Evolutionary conservation across 208 protist genomes (phyloP).

Genomic region (Porcisia deanei): DNA sequence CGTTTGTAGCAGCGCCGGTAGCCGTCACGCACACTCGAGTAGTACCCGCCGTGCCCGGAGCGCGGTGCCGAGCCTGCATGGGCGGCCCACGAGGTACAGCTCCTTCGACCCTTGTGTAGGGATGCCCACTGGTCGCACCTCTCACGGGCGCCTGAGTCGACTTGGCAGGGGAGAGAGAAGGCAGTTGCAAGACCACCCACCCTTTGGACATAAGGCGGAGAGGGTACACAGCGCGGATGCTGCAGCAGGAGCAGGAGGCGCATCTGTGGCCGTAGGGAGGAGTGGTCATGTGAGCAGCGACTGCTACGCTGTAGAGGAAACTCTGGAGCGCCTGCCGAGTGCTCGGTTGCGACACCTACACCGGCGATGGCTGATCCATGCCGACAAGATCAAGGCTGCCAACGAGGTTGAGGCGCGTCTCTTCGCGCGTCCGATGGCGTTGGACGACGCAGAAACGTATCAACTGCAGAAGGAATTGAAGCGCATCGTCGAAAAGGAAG

Average conservation of each 20-base stretch:
- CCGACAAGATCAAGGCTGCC: constrained; percentile 24
- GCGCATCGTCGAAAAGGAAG: constrained; percentile 30
- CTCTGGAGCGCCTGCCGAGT: constrained; percentile 23
- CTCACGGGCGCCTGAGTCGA: too few species aligned
- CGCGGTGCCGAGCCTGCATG: background rate
- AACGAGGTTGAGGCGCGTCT: constrained; percentile 54
- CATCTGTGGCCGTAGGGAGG: background rate
- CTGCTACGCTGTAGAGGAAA: constrained; percentile 14
- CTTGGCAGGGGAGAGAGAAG: too few species aligned
- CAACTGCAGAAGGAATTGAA: constrained; percentile 31
- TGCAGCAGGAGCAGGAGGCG: background rate
- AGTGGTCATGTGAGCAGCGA: constrained; percentile 4
- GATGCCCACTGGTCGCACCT: too few species aligned
- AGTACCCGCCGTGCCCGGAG: background rate
- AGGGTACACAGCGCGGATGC: too few species aligned
- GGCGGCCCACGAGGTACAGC: too few species aligned
- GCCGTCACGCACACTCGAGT: background rate
- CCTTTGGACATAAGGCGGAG: too few species aligned
- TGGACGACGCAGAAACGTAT: constrained; percentile 43
- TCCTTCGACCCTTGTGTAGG: too few species aligned
- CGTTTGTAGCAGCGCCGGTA: constrained; percentile 4
- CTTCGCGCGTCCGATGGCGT: constrained; percentile 52
- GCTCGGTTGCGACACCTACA: constrained; percentile 49
- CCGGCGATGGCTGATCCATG: constrained; percentile 62
- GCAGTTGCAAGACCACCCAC: too few species aligned